Evolutionary conservation across 805 yeast genomes (phyloP).

Genomic region (Candida schatavii): DNA sequence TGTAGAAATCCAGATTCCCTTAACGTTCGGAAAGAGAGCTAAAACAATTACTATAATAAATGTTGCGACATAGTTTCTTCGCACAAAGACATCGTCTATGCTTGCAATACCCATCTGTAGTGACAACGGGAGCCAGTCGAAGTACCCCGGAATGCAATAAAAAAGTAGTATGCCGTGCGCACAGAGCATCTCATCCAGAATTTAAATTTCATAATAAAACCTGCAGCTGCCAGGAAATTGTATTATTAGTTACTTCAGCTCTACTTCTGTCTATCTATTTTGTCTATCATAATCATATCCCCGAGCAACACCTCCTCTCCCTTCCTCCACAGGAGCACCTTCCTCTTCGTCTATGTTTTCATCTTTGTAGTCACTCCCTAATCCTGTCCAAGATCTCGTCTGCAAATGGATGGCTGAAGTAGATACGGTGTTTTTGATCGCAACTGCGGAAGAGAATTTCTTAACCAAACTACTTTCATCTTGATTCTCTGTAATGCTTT

Average conservation of each 20-base stretch:
- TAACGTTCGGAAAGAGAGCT: neutral
- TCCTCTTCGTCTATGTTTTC: constrained; percentile 37
- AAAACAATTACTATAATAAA: neutral
- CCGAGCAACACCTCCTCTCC: constrained; percentile 85
- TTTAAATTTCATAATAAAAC: no score
- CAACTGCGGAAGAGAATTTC: constrained; percentile 55
- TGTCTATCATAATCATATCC: constrained; percentile 55
- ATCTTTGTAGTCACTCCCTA: constrained; percentile 73
- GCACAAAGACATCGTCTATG: neutral
- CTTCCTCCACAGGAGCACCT: constrained; percentile 74
- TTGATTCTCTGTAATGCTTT: constrained; percentile 17
- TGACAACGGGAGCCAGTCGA: no score
- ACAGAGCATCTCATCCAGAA: no score
- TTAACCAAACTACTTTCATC: constrained; percentile 45
- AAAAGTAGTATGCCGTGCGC: no score
- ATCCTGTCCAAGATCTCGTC: constrained; percentile 78
- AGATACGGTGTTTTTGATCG: constrained; percentile 76
- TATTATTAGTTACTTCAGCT: no score
- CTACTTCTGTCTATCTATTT: no score
- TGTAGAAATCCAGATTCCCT: neutral
- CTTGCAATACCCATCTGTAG: no score
- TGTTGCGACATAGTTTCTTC: neutral
- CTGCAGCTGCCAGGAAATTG: no score
- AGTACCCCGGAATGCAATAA: no score
- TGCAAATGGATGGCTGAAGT: constrained; percentile 82